These are phyloP conservation scores for Lachancea meyersii DNA, from an alignment of 805 yeast genomes.

Conservation along the genomic window DNA sequence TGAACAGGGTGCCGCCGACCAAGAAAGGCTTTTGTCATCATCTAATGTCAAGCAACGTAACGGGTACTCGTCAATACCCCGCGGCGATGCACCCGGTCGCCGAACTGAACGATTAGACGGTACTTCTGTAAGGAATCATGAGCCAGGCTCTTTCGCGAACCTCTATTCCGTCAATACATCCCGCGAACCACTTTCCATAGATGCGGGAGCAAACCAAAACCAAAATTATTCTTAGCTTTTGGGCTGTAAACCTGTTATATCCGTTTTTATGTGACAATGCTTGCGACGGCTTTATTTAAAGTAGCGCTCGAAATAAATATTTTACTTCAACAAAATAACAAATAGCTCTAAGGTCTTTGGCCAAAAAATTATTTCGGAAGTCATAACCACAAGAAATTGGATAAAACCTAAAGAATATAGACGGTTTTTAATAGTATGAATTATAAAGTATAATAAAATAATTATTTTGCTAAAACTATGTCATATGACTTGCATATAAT, in stretches of 20 bases:
- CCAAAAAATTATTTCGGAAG: neutral
- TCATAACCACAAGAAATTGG: neutral
- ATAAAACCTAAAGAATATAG: too few species aligned
- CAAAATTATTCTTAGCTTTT: too few species aligned
- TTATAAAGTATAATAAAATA: too few species aligned
- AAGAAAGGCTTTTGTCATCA: neutral
- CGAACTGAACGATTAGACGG: neutral
- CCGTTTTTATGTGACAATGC: neutral
- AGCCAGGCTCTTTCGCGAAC: neutral
- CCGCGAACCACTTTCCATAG: neutral
- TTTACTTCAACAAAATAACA: neutral
- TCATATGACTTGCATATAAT: too few species aligned
- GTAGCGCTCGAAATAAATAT: too few species aligned
- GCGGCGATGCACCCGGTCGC: neutral
- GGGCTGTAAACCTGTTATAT: too few species aligned
- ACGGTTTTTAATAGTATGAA: neutral
- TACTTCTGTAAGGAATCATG: neutral
- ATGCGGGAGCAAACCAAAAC: neutral
- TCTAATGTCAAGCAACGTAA: neutral
- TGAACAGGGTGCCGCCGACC: neutral
- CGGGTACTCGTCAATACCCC: neutral
- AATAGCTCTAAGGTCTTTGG: too few species aligned
- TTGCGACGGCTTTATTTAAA: neutral
- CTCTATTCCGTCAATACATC: neutral
- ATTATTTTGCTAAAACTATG: too few species aligned